phyloP scores from a whole-genome alignment of 805 yeast species.

The Blastobotrys mokoenaii region DNA sequence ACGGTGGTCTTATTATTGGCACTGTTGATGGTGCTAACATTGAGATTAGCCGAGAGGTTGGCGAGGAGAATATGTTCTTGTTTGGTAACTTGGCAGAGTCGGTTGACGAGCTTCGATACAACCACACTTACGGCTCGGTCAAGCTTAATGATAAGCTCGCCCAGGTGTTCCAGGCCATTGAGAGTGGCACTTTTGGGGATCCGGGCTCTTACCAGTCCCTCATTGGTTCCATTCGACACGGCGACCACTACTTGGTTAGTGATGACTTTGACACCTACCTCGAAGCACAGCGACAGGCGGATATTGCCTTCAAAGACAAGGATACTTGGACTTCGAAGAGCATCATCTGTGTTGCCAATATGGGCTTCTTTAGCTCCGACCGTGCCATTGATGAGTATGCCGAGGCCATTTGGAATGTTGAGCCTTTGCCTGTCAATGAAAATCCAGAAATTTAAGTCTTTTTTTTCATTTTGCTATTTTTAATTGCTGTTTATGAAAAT shows the following conservation, averaged over 20 bases:
- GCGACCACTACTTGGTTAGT: constrained; percentile 78
- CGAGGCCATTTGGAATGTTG: constrained; percentile 86
- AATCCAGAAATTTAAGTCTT: no score
- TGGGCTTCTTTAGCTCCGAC: constrained; percentile 89
- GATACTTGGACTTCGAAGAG: constrained; percentile 71
- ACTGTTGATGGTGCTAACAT: constrained; percentile 97
- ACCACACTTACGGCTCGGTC: constrained; percentile 56
- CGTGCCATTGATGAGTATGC: constrained; percentile 90
- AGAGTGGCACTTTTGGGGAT: constrained; percentile 64
- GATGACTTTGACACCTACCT: constrained; percentile 86
- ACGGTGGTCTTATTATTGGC: constrained; percentile 90
- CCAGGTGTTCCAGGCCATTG: constrained; percentile 58
- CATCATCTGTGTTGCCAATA: constrained; percentile 75
- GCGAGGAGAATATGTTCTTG: constrained; percentile 85
- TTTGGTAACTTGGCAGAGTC: constrained; percentile 88
- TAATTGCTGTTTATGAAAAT: no score
- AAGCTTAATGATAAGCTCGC: constrained; percentile 50
- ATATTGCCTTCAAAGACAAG: constrained; percentile 57
- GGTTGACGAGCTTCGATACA: constrained; percentile 75
- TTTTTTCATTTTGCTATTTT: no score
- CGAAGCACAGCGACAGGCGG: constrained; percentile 71
- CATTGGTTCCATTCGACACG: constrained; percentile 58
- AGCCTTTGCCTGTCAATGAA: constrained; percentile 38
- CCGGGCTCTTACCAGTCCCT: constrained; percentile 51
- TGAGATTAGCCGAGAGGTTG: constrained; percentile 87